Percentiles rank a stretch among this genome's conserved stretches.
Evolutionary conservation across 2,329 filamentous ascomycete species (phyloP).

Genomic region (Colletotrichum karsti): DNA sequence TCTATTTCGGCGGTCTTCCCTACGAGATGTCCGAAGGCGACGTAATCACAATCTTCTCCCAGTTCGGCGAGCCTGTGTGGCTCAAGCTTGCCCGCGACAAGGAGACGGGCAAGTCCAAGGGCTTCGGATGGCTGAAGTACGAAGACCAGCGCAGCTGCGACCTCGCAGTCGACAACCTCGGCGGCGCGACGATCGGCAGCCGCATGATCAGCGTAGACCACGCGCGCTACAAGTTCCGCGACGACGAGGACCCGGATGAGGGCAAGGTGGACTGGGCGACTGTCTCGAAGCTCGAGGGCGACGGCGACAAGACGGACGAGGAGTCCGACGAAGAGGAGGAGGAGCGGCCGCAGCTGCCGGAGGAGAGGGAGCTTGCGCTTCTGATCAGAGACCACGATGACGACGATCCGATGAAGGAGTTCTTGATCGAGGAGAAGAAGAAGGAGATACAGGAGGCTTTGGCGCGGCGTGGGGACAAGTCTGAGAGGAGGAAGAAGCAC

Average conservation of each 20-base stretch:
- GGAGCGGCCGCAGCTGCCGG: slow-evolving; percentile 73
- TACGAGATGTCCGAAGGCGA: slow-evolving; percentile 96
- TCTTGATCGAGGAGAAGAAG: slow-evolving; percentile 89
- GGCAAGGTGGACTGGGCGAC: slow-evolving; percentile 68
- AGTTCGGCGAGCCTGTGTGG: slow-evolving; percentile 94
- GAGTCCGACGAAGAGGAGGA: slow-evolving; percentile 52
- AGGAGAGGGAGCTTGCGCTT: slow-evolving; percentile 81
- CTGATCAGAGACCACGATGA: slow-evolving; percentile 86
- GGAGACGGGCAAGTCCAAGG: slow-evolving; percentile 93
- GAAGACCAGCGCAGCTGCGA: slow-evolving; percentile 97
- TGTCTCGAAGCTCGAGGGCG: slow-evolving; percentile 61
- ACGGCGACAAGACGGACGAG: slow-evolving; percentile 54
- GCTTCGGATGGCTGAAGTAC: slow-evolving; percentile 97
- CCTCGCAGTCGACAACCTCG: slow-evolving; percentile 93
- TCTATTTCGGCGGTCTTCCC: slow-evolving; percentile 94
- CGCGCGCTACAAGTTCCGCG: slow-evolving; percentile 87
- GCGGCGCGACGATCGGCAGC: slow-evolving; percentile 84
- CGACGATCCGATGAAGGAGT: slow-evolving; percentile 97
- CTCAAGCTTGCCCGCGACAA: slow-evolving; percentile 93
- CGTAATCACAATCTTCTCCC: slow-evolving; percentile 94
- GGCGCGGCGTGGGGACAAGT: slow-evolving; percentile 55
- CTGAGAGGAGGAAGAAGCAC: slow-evolving; percentile 58
- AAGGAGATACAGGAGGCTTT: slow-evolving; percentile 82
- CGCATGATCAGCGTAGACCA: slow-evolving; percentile 89
- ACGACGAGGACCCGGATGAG: slow-evolving; percentile 75